Conservation (phyloP, 352 stramenopile genomes). For the Phytophthora melonis region DNA sequence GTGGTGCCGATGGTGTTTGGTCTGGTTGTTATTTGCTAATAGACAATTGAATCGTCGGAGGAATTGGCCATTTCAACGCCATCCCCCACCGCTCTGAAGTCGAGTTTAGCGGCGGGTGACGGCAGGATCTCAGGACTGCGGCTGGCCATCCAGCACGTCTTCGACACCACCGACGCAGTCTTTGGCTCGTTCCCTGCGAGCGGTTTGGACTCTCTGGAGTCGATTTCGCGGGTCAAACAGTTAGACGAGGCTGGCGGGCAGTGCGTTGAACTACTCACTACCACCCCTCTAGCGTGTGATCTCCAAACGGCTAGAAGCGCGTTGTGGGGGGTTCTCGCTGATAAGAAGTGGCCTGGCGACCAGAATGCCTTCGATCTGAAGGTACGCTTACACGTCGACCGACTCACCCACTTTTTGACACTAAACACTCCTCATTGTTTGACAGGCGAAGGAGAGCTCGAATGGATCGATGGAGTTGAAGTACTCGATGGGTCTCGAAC, state of each 20-base stretch:
- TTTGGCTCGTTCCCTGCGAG: conserved; percentile 2
- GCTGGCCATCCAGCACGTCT: neutral
- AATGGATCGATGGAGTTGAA: conserved; percentile 10
- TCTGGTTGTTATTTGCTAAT: neutral
- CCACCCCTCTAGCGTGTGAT: conserved; percentile 14
- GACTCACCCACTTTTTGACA: too few species aligned
- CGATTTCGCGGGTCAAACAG: conserved; percentile 10
- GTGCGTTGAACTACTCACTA: conserved; percentile 16
- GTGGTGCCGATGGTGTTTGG: neutral
- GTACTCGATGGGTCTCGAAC: conserved; percentile 16
- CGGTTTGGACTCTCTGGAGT: neutral
- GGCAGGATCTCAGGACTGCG: neutral
- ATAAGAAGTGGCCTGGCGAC: conserved; percentile 10
- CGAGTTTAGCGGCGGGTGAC: neutral
- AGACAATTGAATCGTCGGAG: neutral
- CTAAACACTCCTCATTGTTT: neutral
- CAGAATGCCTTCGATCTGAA: conserved; percentile 13
- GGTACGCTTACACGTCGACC: neutral
- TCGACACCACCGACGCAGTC: conserved; percentile 10
- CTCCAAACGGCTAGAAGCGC: conserved; percentile 4
- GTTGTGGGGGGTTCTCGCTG: conserved; percentile 13
- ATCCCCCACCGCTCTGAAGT: neutral
- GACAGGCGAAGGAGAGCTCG: conserved; percentile 7
- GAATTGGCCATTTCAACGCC: neutral
- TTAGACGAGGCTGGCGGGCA: neutral